phyloP scores from a whole-genome alignment of 129 eudicot genomes.

The Dittrichia graveolens region DNA sequence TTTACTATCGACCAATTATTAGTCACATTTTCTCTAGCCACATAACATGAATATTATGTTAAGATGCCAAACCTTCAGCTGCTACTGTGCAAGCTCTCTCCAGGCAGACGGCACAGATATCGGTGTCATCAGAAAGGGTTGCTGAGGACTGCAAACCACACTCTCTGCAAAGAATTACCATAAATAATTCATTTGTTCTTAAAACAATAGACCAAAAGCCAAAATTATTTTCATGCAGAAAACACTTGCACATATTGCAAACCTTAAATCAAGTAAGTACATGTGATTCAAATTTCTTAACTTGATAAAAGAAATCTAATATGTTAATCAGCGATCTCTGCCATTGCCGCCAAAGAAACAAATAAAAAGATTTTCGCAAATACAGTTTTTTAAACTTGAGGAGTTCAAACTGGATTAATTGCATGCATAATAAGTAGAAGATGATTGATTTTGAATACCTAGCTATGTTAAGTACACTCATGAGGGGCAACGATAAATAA shows the following conservation, averaged over 20 bases:
- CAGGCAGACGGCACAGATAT: constrained; percentile 87
- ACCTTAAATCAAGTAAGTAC: background rate
- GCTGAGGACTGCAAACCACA: constrained; percentile 71
- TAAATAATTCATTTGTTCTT: background rate
- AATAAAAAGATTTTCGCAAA: background rate
- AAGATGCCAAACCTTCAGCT: constrained; percentile 74
- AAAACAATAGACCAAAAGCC: background rate
- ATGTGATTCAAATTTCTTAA: background rate
- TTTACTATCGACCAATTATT: constrained; percentile 5
- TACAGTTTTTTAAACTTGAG: background rate
- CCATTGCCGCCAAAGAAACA: background rate
- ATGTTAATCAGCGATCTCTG: background rate
- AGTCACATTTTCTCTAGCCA: background rate
- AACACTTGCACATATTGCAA: background rate
- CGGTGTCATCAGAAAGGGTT: constrained; percentile 68
- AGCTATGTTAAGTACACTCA: constrained; percentile 88
- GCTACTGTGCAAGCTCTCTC: constrained; percentile 92
- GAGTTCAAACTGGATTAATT: background rate
- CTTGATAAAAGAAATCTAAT: background rate
- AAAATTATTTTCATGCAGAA: constrained; percentile 14
- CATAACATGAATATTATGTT: background rate
- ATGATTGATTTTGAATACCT: constrained; percentile 48
- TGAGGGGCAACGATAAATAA: constrained; percentile 85
- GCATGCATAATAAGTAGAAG: background rate
- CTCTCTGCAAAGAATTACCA: constrained; percentile 55